Conservation (phyloP, 2,329 filamentous ascomycete genomes). For the Corniculantispora saksenae region DNA sequence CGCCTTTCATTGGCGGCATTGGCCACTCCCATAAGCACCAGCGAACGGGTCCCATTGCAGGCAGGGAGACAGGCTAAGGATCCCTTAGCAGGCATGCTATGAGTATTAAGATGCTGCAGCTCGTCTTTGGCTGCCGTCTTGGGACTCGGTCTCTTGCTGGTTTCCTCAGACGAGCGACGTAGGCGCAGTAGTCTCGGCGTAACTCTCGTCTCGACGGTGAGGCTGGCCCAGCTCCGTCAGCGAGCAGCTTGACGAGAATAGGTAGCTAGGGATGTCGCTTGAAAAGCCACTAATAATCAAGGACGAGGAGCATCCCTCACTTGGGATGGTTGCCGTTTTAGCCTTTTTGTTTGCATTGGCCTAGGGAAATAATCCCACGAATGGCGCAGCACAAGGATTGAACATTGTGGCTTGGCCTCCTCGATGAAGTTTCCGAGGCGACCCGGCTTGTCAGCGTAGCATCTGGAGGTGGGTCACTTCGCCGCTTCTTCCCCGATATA, state of each 20-base stretch:
- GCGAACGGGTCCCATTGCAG: background rate
- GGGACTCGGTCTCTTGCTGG: background rate
- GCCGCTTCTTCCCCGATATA: background rate
- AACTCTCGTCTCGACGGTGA: background rate
- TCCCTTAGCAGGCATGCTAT: background rate
- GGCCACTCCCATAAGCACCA: slow-evolving; percentile 2
- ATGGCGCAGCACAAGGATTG: background rate
- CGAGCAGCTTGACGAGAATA: no score
- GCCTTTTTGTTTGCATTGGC: background rate
- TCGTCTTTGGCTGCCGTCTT: background rate
- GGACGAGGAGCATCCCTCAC: background rate
- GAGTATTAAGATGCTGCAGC: background rate
- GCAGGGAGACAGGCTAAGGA: background rate
- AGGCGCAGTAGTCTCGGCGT: background rate
- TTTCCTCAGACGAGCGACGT: background rate
- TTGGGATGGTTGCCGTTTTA: background rate
- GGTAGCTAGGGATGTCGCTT: background rate
- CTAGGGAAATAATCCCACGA: background rate
- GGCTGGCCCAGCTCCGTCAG: background rate
- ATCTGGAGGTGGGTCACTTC: background rate
- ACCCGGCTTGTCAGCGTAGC: slow-evolving; percentile 18
- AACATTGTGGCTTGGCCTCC: background rate
- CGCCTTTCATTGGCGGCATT: slow-evolving; percentile 8
- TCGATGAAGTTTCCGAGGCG: background rate
- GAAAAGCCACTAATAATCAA: background rate